A percentile compares a stretch with the other conserved stretches of the same genome.
These are phyloP conservation scores for Dalechampia spathulata DNA, from an alignment of 441 rosid genomes.

Conservation along the genomic window DNA sequence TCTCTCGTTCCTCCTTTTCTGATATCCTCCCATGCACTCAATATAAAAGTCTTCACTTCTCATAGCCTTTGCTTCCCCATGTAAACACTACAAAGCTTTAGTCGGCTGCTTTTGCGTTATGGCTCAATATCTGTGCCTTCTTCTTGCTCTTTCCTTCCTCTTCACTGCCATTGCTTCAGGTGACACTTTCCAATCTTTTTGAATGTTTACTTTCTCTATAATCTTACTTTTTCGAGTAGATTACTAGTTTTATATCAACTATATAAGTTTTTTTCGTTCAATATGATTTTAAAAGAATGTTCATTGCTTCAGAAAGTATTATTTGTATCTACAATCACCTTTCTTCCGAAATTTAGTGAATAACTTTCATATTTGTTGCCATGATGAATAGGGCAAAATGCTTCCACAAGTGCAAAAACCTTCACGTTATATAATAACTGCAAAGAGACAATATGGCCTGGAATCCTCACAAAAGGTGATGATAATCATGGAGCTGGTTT, in stretches of 20 bases:
- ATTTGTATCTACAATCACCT: no score
- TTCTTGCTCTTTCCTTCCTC: constrained; percentile 16
- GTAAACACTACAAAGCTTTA: background rate
- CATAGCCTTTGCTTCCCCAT: background rate
- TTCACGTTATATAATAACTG: constrained; percentile 46
- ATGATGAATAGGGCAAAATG: constrained; percentile 15
- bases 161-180: constrained; percentile 28
- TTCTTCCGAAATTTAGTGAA: no score
- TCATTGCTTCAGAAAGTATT: no score
- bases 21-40: background rate
- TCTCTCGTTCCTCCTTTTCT: constrained; percentile 12
- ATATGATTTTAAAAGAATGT: background rate
- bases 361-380: no score
- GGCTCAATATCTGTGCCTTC: constrained; percentile 17
- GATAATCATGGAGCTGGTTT: constrained; percentile 26
- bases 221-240: no score
- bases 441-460: constrained; percentile 62
- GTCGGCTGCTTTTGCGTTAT: constrained; percentile 5
- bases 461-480: constrained; percentile 23
- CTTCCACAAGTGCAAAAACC: constrained; percentile 25
- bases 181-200: constrained; percentile 1
- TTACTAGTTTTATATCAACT: no score
- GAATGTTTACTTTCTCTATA: background rate
- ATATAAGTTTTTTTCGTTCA: no score
- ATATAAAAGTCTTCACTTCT: constrained; percentile 1